Base-by-base conservation (phyloP, 768 basidiomycete genomes). In the Leccinum obscurum region DNA sequence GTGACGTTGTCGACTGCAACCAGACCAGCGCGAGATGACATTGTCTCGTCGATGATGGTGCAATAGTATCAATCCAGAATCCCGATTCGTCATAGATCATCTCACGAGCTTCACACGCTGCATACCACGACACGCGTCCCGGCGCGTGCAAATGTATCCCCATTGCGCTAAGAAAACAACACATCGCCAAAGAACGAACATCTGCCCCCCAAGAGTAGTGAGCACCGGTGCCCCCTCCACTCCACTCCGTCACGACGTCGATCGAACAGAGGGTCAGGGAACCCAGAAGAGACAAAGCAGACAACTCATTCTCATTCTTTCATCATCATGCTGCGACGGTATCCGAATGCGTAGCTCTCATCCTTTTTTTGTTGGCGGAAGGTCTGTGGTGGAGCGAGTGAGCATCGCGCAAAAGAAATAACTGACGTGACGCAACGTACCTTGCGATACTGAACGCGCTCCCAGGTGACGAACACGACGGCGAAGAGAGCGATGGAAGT, bases 391-490 rank as follows among this genome's bases (percentile, higher is more conserved):
- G 20, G 11, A 64, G 9, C 26, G 53, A 26, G 58, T 60, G n/a
- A 59, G n/a, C 26, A 57, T 11, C 2, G 9, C 10, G 20, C 37
- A 0, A 9, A 39, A 32, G 15, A 52, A 17, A n/a, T 24, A 30
- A 30, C 34, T 14, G n/a, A 11, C n/a, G n/a, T 6, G 44, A 30
- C 5, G 26, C 32, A 20, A 58, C 83, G 58, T 60, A 90, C 92
- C 81, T 85, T 90, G 78, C 92, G 87, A 70, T 92, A 92, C 75
- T 88, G 90, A 26, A 91, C 86, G 52, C 94, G 84, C 79, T 95
- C 92, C 69, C 87, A 92, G 6, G 92, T 93, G 64, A 95, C 92
- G 72, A 93, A 77, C 54, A 84, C 88, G 59, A 95, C 90, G 24
- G 91, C 85, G 62, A 89, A 85, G 65, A 96, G 72, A 17, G 89